These are phyloP conservation scores for Zygoascus bituminiphila DNA, from an alignment of 805 yeast species.

Conservation along the genomic window DNA sequence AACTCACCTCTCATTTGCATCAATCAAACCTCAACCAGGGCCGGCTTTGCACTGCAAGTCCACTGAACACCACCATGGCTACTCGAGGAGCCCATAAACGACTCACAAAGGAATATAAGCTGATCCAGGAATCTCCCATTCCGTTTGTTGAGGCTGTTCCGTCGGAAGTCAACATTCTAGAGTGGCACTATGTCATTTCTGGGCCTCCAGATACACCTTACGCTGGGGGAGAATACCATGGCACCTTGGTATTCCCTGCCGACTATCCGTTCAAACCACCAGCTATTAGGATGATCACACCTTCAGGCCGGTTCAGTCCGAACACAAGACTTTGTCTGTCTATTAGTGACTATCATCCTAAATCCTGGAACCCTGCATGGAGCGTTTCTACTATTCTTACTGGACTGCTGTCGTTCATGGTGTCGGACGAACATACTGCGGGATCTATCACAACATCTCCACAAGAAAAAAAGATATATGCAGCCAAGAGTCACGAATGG, in stretches of 20 bases:
- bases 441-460: slow-evolving; percentile 69
- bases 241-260: slow-evolving; percentile 69
- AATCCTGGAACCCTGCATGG: slow-evolving; percentile 96
- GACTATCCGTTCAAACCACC: slow-evolving; percentile 94
- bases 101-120: slow-evolving; percentile 74
- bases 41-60: no score
- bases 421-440: slow-evolving; percentile 74
- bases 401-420: slow-evolving; percentile 88
- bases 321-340: slow-evolving; percentile 77
- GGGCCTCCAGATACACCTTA: slow-evolving; percentile 92
- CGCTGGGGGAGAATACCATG: slow-evolving; percentile 82
- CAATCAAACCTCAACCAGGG: no score
- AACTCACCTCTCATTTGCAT: not conserved
- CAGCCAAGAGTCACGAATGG: slow-evolving; percentile 54
- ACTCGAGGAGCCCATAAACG: slow-evolving; percentile 28
- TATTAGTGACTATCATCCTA: slow-evolving; percentile 94
- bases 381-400: slow-evolving; percentile 80
- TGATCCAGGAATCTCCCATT: slow-evolving; percentile 70
- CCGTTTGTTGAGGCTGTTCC: slow-evolving; percentile 83
- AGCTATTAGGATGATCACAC: slow-evolving; percentile 72
- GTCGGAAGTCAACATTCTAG: slow-evolving; percentile 75
- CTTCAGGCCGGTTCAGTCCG: slow-evolving; percentile 62
- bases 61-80: no score
- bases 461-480: slow-evolving; percentile 35
- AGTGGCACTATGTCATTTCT: slow-evolving; percentile 88